These are phyloP conservation scores for Backusella sp. DNA, from an alignment of 192 early-diverging fungal species.

Conservation along the genomic window DNA sequence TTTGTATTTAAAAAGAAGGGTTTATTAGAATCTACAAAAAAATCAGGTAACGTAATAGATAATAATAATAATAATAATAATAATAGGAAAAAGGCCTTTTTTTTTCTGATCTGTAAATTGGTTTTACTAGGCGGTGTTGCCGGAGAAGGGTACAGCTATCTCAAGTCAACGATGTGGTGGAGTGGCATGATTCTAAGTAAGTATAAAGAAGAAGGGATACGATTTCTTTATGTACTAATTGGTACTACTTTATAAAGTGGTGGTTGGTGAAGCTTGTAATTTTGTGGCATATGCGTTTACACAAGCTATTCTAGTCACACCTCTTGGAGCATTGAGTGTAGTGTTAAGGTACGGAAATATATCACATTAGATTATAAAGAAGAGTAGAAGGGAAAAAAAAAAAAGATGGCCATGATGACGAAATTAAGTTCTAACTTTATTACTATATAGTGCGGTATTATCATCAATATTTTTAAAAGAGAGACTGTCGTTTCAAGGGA, in stretches of 20 bases:
- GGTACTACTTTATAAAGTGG: slow-evolving; percentile 60
- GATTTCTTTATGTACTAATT: background rate
- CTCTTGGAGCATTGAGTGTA: slow-evolving; percentile 88
- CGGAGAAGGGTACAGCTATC: slow-evolving; percentile 54
- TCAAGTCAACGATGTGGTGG: slow-evolving; percentile 56
- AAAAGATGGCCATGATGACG: too few species aligned
- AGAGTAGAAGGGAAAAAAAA: background rate
- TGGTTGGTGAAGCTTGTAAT: slow-evolving; percentile 90
- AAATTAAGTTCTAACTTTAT: background rate
- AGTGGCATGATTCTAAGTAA: slow-evolving; percentile 57
- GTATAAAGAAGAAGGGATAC: background rate
- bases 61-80: background rate
- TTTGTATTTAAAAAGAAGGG: slow-evolving; percentile 97
- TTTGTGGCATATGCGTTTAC: slow-evolving; percentile 97
- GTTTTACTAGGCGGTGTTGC: slow-evolving; percentile 37
- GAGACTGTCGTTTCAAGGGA: slow-evolving; percentile 74
- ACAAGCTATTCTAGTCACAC: slow-evolving; percentile 96
- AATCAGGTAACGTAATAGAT: slow-evolving; percentile 34
- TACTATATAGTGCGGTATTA: slow-evolving; percentile 65
- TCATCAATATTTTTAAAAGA: slow-evolving; percentile 87
- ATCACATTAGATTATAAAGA: background rate
- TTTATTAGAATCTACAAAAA: slow-evolving; percentile 72
- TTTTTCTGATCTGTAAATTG: background rate
- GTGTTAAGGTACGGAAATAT: slow-evolving; percentile 60
- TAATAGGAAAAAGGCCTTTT: background rate